phyloP scores from a whole-genome alignment of 2,329 filamentous ascomycete species.

The Westerdykella aurantiaca region DNA sequence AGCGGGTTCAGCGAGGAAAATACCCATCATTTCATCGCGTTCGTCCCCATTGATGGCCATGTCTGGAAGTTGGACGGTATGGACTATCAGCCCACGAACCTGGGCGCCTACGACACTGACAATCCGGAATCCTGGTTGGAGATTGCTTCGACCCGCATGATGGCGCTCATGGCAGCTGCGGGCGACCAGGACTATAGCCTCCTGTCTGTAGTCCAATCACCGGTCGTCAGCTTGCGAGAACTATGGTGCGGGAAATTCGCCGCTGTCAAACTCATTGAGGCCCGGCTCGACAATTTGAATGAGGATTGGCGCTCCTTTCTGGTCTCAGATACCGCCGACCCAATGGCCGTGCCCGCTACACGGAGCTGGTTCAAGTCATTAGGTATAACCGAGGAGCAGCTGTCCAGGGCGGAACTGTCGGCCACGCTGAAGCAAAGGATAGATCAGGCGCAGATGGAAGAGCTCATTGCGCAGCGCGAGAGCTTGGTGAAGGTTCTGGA shows the following conservation, averaged over 20 bases:
- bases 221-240: conserved; percentile 46
- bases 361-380: conserved; percentile 11
- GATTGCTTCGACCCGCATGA: conserved; percentile 59
- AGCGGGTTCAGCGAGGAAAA: conserved; percentile 51
- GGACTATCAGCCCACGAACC: conserved; percentile 60
- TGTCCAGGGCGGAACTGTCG: conserved; percentile 12
- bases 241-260: conserved; percentile 44
- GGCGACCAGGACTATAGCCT: conserved; percentile 70
- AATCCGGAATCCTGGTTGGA: conserved; percentile 57
- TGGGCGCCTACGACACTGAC: conserved; percentile 41
- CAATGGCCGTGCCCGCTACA: conserved; percentile 2
- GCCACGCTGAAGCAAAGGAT: conserved; percentile 12
- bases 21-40: conserved; percentile 84
- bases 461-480: conserved; percentile 17
- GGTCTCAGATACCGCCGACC: conserved; percentile 12
- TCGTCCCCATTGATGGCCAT: conserved; percentile 66
- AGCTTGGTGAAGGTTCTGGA: conserved; percentile 11
- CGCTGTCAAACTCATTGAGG: conserved; percentile 38
- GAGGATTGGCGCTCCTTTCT: conserved; percentile 42
- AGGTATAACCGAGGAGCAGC: conserved; percentile 11
- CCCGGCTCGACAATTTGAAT: conserved; percentile 35
- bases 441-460: conserved; percentile 12
- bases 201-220: conserved; percentile 66
- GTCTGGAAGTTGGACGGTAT: conserved; percentile 90
- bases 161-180: conserved; percentile 60